These are phyloP conservation scores for Neohortaea acidophila DNA, from an alignment of 495 filamentous ascomycete species.

Conservation along the genomic window DNA sequence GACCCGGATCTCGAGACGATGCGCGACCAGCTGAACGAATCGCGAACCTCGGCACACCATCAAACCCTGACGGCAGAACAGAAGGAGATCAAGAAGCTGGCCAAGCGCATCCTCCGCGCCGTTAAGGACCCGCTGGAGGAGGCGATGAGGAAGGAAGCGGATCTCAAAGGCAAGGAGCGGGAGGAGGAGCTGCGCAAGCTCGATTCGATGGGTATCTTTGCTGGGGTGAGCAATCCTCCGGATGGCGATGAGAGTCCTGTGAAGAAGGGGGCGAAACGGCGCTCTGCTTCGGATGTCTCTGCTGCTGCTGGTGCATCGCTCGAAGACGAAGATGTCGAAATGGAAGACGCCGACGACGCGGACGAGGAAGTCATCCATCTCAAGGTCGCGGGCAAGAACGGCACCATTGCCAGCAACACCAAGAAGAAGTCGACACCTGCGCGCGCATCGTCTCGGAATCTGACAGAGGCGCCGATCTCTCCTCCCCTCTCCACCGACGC, in stretches of 20 bases:
- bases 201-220: conserved; percentile 42
- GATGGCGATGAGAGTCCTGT: conserved; percentile 29
- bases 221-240: conserved; percentile 4
- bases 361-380: conserved; percentile 20
- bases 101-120: conserved; percentile 69
- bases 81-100: conserved; percentile 52
- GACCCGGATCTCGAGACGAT: conserved; percentile 38
- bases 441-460: neutral
- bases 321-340: conserved; percentile 5
- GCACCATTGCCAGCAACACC: neutral
- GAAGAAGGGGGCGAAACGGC: conserved; percentile 20
- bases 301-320: conserved; percentile 15
- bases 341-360: conserved; percentile 10
- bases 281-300: conserved; percentile 9
- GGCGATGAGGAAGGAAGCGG: conserved; percentile 62
- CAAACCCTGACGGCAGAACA: conserved; percentile 43
- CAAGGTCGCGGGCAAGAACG: neutral
- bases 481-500: conserved; percentile 25
- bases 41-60: conserved; percentile 26
- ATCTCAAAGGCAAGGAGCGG: conserved; percentile 51
- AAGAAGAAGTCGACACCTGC: conserved; percentile 3
- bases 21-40: conserved; percentile 38
- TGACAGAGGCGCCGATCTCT: conserved; percentile 13
- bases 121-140: conserved; percentile 64
- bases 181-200: conserved; percentile 59